Evolutionary conservation across 129 eudicot genomes (phyloP), one percentile per base, ranked within the genome.

Genomic region (Pittosporum tobira): DNA sequence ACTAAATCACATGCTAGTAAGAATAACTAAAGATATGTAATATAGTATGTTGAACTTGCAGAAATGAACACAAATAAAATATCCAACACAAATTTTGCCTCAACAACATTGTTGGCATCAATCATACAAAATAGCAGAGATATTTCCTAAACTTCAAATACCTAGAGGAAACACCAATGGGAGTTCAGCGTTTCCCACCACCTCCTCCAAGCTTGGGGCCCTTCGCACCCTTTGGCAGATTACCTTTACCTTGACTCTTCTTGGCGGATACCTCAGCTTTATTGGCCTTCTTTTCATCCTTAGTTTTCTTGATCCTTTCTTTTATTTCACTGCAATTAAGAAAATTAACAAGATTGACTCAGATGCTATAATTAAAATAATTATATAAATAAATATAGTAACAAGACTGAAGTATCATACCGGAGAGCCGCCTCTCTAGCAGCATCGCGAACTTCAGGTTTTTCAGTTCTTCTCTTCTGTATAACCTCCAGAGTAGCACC

Each of bases 401-500:
- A 40, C 14, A 10, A n/a, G n/a, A n/a, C n/a, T n/a, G n/a, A n/a
- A n/a, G n/a, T 40, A 40, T 40, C 16, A 9, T 56, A 56, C 61
- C 61, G 61, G 22, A 59, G 50, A 37, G 64, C 64, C 7, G 64
- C 64, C 64, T 59, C 64, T 0, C 64, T 30, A 37, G 64, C 64
- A 59, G 64, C 64, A 40, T 59, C 64, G 21, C 64, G 64, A 8
- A 59, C 64, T 59, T 59, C 64, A 9, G 61, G 61, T 19, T 56
- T 56, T 45, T 56, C 61, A 59, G 49, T 40, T 59, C 64, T 59
- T 24, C 50, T 59, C 50, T 59, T 59, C 29, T 59, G 64, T 2
- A 59, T 59, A 13, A 59, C 64, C 36, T 59, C 64, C 64, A 59
- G 28, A 22, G 64, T 59, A 24, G 64, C 64, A 38, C 64, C 64